Evolutionary conservation across 352 stramenopile genomes (phyloP).

Genomic region (Globisporangium parvum): DNA sequence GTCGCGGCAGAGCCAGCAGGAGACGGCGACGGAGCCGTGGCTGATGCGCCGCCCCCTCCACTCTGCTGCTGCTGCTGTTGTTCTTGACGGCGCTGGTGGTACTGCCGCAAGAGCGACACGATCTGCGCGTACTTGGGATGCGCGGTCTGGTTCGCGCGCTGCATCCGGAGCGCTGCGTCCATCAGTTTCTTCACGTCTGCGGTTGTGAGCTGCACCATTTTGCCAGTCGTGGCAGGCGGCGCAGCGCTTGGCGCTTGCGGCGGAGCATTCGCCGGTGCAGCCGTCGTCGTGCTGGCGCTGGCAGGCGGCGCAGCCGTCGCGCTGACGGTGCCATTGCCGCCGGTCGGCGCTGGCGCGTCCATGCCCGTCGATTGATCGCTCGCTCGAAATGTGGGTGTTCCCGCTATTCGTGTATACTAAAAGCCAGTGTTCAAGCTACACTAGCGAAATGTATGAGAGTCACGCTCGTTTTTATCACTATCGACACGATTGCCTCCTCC

Average conservation of each 20-base stretch:
- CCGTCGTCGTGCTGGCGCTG: too few relatives aligned
- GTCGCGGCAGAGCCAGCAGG: too few relatives aligned
- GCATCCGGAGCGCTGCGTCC: slow-evolving; percentile 77
- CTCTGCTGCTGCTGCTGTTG: slow-evolving; percentile 15
- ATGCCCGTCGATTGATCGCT: too few relatives aligned
- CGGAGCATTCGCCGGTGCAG: neutral
- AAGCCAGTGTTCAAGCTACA: too few relatives aligned
- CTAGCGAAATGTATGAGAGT: too few relatives aligned
- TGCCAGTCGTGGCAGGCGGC: neutral
- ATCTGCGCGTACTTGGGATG: slow-evolving; percentile 87
- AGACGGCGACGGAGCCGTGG: neutral
- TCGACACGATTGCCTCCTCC: too few relatives aligned
- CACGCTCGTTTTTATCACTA: too few relatives aligned
- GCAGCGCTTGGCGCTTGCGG: neutral
- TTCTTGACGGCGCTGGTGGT: slow-evolving; percentile 39
- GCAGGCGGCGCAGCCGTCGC: too few relatives aligned
- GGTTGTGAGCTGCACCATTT: slow-evolving; percentile 36
- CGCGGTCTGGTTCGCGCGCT: slow-evolving; percentile 62
- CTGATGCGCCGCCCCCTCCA: slow-evolving; percentile 1
- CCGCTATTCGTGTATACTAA: too few relatives aligned
- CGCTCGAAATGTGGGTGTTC: too few relatives aligned
- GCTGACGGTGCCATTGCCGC: too few relatives aligned
- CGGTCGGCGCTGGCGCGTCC: too few relatives aligned
- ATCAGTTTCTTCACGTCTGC: slow-evolving; percentile 80
- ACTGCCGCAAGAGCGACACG: slow-evolving; percentile 66